Evolutionary conservation across 169 alveolate genomes (phyloP), one percentile per base, ranked within the genome.

Genomic region (Hepatocystis sp.): DNA sequence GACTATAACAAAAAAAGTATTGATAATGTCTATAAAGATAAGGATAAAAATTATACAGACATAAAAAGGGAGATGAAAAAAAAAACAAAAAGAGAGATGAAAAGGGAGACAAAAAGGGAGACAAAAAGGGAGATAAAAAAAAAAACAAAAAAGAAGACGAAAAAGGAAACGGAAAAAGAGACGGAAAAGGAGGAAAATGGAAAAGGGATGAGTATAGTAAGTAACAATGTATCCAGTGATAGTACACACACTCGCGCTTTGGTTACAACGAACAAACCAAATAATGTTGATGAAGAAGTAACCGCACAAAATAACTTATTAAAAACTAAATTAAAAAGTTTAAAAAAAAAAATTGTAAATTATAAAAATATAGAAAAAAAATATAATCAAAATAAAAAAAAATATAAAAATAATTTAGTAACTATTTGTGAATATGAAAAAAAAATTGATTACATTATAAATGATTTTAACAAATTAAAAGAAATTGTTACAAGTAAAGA

Each of bases 321-420:
- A 28, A 58, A 71, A 30, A 44, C 36, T 19, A 53, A 34, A 71
- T 17, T 71, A 53, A 71, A 58, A 39, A 34, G 46, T 58, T 10
- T 71, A 13, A 64, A 71, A 71, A 58, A 51, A 5, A 21, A 71
- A 71, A 71, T 71, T 19, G n/a, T n/a, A 2, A 56, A 34, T 7
- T 60, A 56, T n/a, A 71, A 71, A 60, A 71, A 71, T 25, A 71
- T 52, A 55, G 86, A 71, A 60, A 71, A 52, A 25, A 42, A 3
- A 4, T 56, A 42, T 42, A 7, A 32, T 61, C 55, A 58, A 44
- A 58, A 58, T 44, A 56, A 46, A 36, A 64, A 71, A 15, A 71
- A 71, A 44, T 71, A 71, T 60, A 71, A 71, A 58, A 67, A 53
- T 13, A 71, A 56, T 56, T 7, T 71, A 30, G 15, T 76, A 8